Base-by-base conservation (phyloP, 192 early-diverging fungal species). In the Physocladia obscura region DNA sequence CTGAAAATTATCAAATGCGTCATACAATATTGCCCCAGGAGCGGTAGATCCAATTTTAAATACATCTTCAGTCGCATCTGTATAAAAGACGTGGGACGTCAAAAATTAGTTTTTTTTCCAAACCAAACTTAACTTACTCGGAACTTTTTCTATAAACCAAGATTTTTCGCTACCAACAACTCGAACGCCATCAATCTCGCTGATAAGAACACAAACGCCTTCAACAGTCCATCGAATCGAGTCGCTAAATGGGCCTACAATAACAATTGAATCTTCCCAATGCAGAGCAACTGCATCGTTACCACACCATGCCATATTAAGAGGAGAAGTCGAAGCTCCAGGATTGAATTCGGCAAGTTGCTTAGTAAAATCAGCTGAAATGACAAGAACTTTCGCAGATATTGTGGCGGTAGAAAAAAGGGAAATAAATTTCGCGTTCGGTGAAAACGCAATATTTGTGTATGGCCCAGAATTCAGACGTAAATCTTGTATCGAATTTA, bases 31-130 rank as follows among this genome's bases (percentile, higher is more conserved):
- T 3, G 98, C 96, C 1, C 92, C 90, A 37, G 98, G 89, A 4
- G 89, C 82, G 3, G 96, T 97, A 4, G 95, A 97, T 6, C 98
- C 98, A 67, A 98, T 93, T 72, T 91, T 91, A 72, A 98, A 98
- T 32, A 98, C 88, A 17, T 84, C 84, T 56, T 93, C 92, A 0
- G 85, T 90, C 0, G 83, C 80, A 69, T 77, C 90, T 91, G 15
- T 54, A 19, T 62, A 0, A 15, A 15, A 22, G 5, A 0, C 0
- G 47, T 21, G 40, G 21, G 30, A 35, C 19, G 21, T n/a, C 36
- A 49, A 24, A 24, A 8, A n/a, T 21, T n/a, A n/a, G n/a, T n/a
- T n/a, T n/a, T n/a, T n/a, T n/a, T n/a, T n/a, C n/a, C n/a, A 48
- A 29, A 39, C 24, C 27, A 31, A 30, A 58, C 21, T 8, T 36